Conservation (phyloP, 2,329 filamentous ascomycete species). For the Aspergillus ibericus region DNA sequence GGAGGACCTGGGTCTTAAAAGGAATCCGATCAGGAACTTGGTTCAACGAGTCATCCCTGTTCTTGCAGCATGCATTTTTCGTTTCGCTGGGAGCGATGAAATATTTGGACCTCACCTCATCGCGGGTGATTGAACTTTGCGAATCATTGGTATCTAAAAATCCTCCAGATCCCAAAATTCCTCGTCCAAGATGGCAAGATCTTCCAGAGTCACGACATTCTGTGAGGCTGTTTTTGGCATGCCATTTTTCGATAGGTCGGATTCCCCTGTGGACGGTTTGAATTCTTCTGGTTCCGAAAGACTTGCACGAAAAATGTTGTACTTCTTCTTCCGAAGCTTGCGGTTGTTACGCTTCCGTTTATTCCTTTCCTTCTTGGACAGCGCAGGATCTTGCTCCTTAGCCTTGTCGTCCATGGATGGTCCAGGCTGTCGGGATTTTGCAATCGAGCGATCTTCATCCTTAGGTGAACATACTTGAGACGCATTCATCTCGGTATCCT, state of each 20-base stretch:
- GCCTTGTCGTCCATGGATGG: background rate
- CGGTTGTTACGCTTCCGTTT: background rate
- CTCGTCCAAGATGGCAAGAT: background rate
- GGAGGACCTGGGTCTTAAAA: constrained; percentile 14
- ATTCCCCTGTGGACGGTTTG: background rate
- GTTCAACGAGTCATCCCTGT: background rate
- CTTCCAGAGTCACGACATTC: background rate
- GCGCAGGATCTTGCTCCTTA: background rate
- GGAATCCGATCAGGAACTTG: constrained; percentile 5
- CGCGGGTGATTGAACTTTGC: constrained; percentile 35
- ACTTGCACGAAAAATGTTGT: background rate
- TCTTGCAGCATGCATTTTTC: background rate
- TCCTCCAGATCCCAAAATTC: constrained; percentile 28
- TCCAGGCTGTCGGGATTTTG: background rate
- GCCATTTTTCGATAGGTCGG: background rate
- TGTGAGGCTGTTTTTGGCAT: background rate
- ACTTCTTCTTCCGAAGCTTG: background rate
- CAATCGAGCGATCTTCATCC: background rate
- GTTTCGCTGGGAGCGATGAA: constrained; percentile 17
- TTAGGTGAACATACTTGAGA: background rate
- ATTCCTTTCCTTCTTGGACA: background rate
- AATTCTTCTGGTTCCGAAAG: background rate
- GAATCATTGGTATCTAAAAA: constrained; percentile 44
- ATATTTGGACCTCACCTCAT: constrained; percentile 43
- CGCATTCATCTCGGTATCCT: background rate